Evolutionary conservation across 140 eudicot genomes (phyloP), one percentile per base, ranked within the genome.

Genomic region (Erigeron philadelphicus): DNA sequence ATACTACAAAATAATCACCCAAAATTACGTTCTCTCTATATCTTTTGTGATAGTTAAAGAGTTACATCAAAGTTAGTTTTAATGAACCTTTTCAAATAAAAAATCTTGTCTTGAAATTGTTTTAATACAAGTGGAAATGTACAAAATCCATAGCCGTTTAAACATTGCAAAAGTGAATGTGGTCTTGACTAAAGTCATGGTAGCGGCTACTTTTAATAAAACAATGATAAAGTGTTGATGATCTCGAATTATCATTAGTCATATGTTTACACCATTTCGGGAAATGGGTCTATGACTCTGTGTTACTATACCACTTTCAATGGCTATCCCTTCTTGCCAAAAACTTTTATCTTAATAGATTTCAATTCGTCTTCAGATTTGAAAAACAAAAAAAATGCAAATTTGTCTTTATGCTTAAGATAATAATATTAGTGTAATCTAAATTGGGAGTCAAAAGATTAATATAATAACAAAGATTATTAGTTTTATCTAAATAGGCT

Each of bases 191-290:
- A 76, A 76, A 76, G 66, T 76, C 2, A 50, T 68, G 21, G 53
- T 54, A 62, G 76, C 76, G 77, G 81, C 57, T 77, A 9, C 73
- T 71, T 77, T 77, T 71, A 57, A 62, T 8, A 42, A 76, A 76
- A 76, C 54, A 61, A 76, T 10, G 11, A 23, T 25, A 23, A 66
- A 61, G 46, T 55, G 60, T 70, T 52, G 66, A 76, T 69, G 69
- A 70, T 69, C 69, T 61, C 42, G 12, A 42, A 52, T 46, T 77
- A 64, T 46, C 70, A 53, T 64, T 70, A 16, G 13, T 44, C 53
- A 62, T 70, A 25, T 54, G 68, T 53, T 72, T 70, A 59, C 76
- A 76, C 72, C 40, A 70, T 70, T 67, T 54, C 64, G 68, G 81
- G 73, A 71, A 31, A 55, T 64, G 77, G 73, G 77, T 77, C 73